phyloP scores from a whole-genome alignment of 78 protist genomes.

The Dictyostelium firmibasis region DNA sequence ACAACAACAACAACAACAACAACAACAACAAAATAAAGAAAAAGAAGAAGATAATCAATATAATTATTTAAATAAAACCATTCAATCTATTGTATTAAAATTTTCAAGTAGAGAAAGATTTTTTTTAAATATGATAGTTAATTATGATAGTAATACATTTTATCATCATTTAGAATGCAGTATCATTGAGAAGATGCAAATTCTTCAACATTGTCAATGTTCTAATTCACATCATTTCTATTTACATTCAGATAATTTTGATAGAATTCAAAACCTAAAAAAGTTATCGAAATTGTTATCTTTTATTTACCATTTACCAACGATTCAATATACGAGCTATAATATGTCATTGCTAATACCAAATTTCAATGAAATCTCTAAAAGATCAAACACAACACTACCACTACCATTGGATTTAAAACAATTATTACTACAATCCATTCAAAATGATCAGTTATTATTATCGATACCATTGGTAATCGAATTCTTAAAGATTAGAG shows the following conservation, averaged over 20 bases:
- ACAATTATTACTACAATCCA: background rate
- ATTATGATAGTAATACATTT: conserved; percentile 6
- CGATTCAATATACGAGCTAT: background rate
- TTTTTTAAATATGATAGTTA: conserved; percentile 22
- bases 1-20: background rate
- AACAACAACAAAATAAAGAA: background rate
- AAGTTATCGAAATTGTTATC: background rate
- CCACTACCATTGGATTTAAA: conserved; percentile 51
- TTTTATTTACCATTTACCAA: conserved; percentile 25
- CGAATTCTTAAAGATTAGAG: conserved; percentile 28
- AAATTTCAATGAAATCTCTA: background rate
- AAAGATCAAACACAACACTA: background rate
- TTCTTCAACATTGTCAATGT: conserved; percentile 50
- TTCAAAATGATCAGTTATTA: conserved; percentile 2
- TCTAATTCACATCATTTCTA: conserved; percentile 34
- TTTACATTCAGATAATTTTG: conserved; percentile 30
- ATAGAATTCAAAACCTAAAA: conserved; percentile 4
- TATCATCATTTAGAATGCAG: conserved; percentile 40
- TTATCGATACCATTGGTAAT: conserved; percentile 15
- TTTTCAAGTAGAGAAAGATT: conserved; percentile 27
- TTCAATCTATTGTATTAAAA: background rate
- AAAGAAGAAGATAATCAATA: background rate
- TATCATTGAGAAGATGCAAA: conserved; percentile 8
- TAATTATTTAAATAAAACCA: background rate
- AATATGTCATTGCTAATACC: background rate